Percentiles rank a stretch among this genome's conserved stretches.
These are phyloP conservation scores for Malus hybrid DNA, from an alignment of 331 rosid species.

Conservation along the genomic window DNA sequence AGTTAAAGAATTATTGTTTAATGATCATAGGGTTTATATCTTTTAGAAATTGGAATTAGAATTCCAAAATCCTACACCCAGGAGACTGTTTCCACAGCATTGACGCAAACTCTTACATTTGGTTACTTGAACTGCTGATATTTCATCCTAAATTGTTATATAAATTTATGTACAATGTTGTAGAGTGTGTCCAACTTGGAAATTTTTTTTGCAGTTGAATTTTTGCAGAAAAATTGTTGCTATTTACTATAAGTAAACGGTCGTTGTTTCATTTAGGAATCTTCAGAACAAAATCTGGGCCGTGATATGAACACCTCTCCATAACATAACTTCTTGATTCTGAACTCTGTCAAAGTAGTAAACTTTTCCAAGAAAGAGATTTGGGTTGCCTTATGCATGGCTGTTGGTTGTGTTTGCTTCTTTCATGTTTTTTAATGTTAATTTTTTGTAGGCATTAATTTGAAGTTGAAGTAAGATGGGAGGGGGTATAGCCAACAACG, in stretches of 20 bases:
- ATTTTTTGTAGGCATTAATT: neutral
- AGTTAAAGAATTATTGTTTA: neutral
- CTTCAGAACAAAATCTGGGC: too few species aligned
- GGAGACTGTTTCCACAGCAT: neutral
- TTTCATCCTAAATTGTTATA: neutral
- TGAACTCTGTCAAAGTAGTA: neutral
- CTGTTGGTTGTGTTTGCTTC: neutral
- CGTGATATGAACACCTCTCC: neutral
- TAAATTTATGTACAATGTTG: neutral
- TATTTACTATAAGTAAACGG: neutral
- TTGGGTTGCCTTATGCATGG: neutral
- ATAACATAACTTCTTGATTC: neutral
- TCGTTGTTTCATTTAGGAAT: too few species aligned
- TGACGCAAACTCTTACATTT: neutral
- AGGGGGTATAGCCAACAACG: constrained; percentile 24
- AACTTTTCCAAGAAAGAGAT: neutral
- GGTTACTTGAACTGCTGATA: neutral
- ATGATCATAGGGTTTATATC: neutral
- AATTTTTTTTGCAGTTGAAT: neutral
- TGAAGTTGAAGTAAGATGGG: constrained; percentile 41
- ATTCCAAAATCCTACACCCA: neutral
- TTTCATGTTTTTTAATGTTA: neutral
- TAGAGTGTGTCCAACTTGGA: neutral
- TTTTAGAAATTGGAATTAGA: neutral
- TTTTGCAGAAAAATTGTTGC: neutral